These are phyloP conservation scores for Penicillium cinerascens DNA, from an alignment of 495 filamentous ascomycete species.

Conservation along the genomic window DNA sequence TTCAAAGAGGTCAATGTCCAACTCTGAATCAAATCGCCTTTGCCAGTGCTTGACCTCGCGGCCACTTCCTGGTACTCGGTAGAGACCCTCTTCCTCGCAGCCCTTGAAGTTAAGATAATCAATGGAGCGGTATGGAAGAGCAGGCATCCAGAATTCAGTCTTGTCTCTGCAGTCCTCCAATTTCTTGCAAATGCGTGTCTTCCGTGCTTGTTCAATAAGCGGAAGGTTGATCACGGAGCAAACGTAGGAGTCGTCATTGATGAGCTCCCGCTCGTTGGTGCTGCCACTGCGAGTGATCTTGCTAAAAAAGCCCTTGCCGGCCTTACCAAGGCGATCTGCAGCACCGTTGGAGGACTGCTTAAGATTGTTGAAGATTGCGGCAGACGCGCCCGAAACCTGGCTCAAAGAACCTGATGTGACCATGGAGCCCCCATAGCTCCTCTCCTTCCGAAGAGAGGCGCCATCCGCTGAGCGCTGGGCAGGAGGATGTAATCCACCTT, in stretches of 20 bases:
- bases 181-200: constrained; percentile 79
- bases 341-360: constrained; percentile 69
- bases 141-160: constrained; percentile 97
- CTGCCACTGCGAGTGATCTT: constrained; percentile 71
- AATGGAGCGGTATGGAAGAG: constrained; percentile 85
- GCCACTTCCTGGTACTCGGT: constrained; percentile 80
- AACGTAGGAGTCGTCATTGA: constrained; percentile 73
- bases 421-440: constrained; percentile 46
- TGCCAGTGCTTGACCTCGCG: constrained; percentile 85
- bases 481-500: constrained; percentile 21
- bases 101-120: constrained; percentile 92
- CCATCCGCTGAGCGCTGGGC: constrained; percentile 54
- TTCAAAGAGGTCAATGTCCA: constrained; percentile 81
- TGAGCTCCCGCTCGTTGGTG: constrained; percentile 61
- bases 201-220: constrained; percentile 77
- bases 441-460: constrained; percentile 41
- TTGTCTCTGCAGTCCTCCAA: constrained; percentile 82
- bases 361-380: constrained; percentile 66
- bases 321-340: constrained; percentile 65
- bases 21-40: constrained; percentile 79
- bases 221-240: constrained; percentile 75
- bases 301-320: constrained; percentile 74
- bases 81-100: constrained; percentile 85
- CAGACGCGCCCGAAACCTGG: constrained; percentile 58
- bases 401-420: constrained; percentile 57